A percentile compares a stretch with the other conserved stretches of the same genome.
phyloP scores from a whole-genome alignment of 1,284 basidiomycete genomes.

The Cutaneotrichosporon arboriforme region DNA sequence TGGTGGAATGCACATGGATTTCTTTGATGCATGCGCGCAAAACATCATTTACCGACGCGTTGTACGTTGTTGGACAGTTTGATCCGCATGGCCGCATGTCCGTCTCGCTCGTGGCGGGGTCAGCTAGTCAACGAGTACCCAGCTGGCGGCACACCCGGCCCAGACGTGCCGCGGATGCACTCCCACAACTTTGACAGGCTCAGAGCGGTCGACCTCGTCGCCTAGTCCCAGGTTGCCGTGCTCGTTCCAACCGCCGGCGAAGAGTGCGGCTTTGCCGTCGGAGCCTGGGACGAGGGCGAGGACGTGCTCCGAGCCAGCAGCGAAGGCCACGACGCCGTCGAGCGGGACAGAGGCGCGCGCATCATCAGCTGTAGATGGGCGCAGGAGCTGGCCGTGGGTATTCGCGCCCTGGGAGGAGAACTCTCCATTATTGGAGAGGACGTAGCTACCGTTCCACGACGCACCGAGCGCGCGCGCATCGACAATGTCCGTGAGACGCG shows the following conservation, averaged over 20 bases:
- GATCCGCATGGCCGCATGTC: too few relatives aligned
- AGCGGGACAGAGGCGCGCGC: slow-evolving; percentile 1
- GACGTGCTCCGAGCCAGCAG: slow-evolving; percentile 77
- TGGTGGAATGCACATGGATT: too few relatives aligned
- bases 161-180: neutral
- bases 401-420: slow-evolving; percentile 61
- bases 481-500: slow-evolving; percentile 43
- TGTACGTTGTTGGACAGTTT: too few relatives aligned
- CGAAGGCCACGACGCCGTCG: slow-evolving; percentile 27
- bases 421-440: slow-evolving; percentile 38
- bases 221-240: slow-evolving; percentile 80
- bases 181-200: slow-evolving; percentile 23
- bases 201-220: slow-evolving; percentile 52
- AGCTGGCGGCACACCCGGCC: slow-evolving; percentile 16
- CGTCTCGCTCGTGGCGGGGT: too few relatives aligned
- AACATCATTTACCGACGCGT: too few relatives aligned
- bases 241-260: slow-evolving; percentile 93
- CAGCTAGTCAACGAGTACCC: slow-evolving; percentile 6
- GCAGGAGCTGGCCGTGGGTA: slow-evolving; percentile 61
- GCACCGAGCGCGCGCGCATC: slow-evolving; percentile 53
- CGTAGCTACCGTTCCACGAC: slow-evolving; percentile 79
- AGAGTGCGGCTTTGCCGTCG: slow-evolving; percentile 49
- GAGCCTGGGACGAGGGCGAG: slow-evolving; percentile 44
- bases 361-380: slow-evolving; percentile 1
- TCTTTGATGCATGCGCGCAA: too few relatives aligned